phyloP scores from a whole-genome alignment of 2,329 filamentous ascomycete species.

The Cordyceps sp. region DNA sequence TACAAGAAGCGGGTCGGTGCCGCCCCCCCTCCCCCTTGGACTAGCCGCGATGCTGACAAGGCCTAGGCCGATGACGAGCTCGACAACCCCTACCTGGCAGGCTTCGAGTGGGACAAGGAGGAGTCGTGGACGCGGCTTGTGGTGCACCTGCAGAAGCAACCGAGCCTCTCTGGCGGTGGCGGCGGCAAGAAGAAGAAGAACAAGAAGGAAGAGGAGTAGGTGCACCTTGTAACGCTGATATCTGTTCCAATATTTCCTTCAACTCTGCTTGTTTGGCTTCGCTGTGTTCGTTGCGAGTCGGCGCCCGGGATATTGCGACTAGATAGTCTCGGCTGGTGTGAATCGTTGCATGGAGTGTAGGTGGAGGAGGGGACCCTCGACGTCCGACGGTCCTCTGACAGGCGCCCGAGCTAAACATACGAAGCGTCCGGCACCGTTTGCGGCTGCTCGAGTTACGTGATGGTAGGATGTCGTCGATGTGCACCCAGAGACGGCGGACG shows the following conservation, averaged over 20 bases:
- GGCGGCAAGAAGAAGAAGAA: slow-evolving; percentile 51
- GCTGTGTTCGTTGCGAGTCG: slow-evolving; percentile 22
- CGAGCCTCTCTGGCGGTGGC: slow-evolving; percentile 29
- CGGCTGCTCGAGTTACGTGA: no score
- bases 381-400: no score
- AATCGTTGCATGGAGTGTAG: no score
- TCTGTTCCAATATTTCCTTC: slow-evolving; percentile 24
- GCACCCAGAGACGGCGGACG: no score
- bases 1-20: slow-evolving; percentile 82
- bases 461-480: no score
- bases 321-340: slow-evolving; percentile 22
- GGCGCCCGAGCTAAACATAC: no score
- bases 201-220: slow-evolving; percentile 37
- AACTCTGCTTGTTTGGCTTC: slow-evolving; percentile 19
- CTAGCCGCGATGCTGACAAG: slow-evolving; percentile 1
- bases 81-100: slow-evolving; percentile 70
- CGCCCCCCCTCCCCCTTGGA: no score
- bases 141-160: slow-evolving; percentile 68
- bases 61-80: slow-evolving; percentile 76
- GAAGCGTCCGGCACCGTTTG: no score
- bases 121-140: slow-evolving; percentile 78
- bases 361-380: no score
- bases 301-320: slow-evolving; percentile 25
- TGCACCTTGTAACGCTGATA: slow-evolving; percentile 10
- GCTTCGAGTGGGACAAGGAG: slow-evolving; percentile 93